Evolutionary conservation across 768 basidiomycete genomes (phyloP), one percentile per base, ranked within the genome.

Genomic region (Dacryopinax primogenitus): DNA sequence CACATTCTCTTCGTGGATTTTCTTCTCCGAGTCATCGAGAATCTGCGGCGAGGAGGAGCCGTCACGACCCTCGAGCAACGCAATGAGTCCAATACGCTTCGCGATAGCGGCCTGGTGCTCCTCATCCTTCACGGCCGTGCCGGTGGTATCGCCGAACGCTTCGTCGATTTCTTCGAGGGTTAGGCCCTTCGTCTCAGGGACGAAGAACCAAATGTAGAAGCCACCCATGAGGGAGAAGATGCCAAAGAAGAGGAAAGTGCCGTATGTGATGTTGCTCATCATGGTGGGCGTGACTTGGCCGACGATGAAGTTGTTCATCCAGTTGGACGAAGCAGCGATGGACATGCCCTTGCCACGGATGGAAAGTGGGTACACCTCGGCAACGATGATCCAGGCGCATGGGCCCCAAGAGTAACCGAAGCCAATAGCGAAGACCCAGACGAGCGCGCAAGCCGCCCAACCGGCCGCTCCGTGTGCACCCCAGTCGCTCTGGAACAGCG

Each of bases 91-190:
- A 66, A 90, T 83, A 34, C 83, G 81, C 67, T 78, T 78, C 69
- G 83, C 79, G 66, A 89, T 87, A 18, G 74, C 76, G 32, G 72
- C 73, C 64, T 79, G 76, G 63, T 80, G 77, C 62, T 74, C 73
- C 67, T 79, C 76, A 72, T 90, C 88, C 18, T 82, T 81, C 12
- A 76, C 77, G 1, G 81, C 84, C 47, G 85, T 74, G 35, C 82
- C 82, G 13, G 69, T 67, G 9, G 75, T 76, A 63, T 93, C 90
- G 47, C 85, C 84, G 73, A 91, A 91, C 18, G 92, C 84, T 28
- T 81, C 84, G 71, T 93, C 92, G 86, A 94, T 90, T 73, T 90
- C 86, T 71, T 94, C 88, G 51, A 90, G 77, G 1, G 83, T 87
- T 4, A 92, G 84, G 1, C 90, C 84, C 76, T 83, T 92, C 13